Base-by-base conservation (phyloP, 2,329 filamentous ascomycete species). In the Leptographium galeiforme region DNA sequence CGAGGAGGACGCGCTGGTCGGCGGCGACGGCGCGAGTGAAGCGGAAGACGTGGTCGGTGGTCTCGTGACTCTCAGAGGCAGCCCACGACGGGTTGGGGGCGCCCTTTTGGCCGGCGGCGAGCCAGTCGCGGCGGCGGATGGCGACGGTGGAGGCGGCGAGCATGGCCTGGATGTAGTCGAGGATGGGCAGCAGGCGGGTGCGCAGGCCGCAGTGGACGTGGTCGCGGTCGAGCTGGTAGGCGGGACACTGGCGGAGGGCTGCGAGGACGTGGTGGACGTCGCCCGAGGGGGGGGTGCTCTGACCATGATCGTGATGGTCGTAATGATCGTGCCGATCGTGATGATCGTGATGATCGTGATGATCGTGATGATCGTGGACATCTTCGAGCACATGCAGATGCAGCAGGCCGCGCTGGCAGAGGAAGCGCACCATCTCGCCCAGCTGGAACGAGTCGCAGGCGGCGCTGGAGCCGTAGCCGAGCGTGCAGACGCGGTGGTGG, bases 401-500 rank as follows among this genome's bases (percentile, higher is more conserved):
- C 5, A 88, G 62, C 0, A 87, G 76, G 33, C 76, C 73, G 58
- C 80, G 79, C 58, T 75, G 74, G 14, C 72, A 68, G 39, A 89
- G 76, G 66, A 89, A 89, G 59, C 81, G 81, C 57, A 88, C 68
- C 74, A 87, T 87, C 67, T 89, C 84, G 25, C 85, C 86, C 1
- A 90, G 76, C 66, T 90, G 86, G 62, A 85, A 90, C 2, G 81
- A 82, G 67, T 90, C 86, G 64, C 86, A 89, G 44, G 84, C 79
- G 2, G 76, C 67, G 57, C 81, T 85, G 2, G 80, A 82, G 61
- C 87, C 84, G 65, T 89, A 89, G 51, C 85, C 85, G 0, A 88
- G 74, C 60, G 80, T 81, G 66, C 86, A 89, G 63, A 89, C 67
- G 25, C 68, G 73, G 36, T 68, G 33, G 39, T 39, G 74, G n/a